Evolutionary conservation across 179 eudicot species (phyloP).

Genomic region (Heliamphora pulchella): DNA sequence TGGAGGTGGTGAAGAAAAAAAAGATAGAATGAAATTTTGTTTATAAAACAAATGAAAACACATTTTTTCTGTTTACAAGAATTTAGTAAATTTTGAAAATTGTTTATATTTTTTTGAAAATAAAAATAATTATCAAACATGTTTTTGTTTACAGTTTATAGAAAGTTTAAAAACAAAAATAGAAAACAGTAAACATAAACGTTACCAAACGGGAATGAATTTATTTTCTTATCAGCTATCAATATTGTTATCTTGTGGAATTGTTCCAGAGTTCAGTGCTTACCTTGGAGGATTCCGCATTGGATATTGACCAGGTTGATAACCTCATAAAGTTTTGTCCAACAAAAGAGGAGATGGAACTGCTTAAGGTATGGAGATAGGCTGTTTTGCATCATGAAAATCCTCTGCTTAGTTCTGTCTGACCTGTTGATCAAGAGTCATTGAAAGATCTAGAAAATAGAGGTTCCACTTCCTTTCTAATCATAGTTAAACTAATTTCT

Average conservation of each 20-base stretch:
- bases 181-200: too few relatives aligned
- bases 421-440: background rate
- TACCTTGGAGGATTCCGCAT: slow-evolving; percentile 73
- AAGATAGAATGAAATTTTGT: too few relatives aligned
- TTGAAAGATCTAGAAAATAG: background rate
- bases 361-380: slow-evolving; percentile 46
- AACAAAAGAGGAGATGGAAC: slow-evolving; percentile 86
- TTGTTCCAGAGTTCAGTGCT: slow-evolving; percentile 58
- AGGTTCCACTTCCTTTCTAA: background rate
- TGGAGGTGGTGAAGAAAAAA: too few relatives aligned
- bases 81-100: too few relatives aligned
- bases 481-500: slow-evolving; percentile 2
- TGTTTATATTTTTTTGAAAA: too few relatives aligned
- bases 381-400: background rate
- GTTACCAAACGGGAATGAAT: too few relatives aligned
- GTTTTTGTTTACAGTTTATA: too few relatives aligned
- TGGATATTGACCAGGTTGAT: slow-evolving; percentile 77
- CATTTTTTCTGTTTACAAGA: too few relatives aligned
- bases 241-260: slow-evolving; percentile 8
- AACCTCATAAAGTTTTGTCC: slow-evolving; percentile 85
- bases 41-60: too few relatives aligned
- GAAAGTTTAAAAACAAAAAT: too few relatives aligned
- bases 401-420: background rate
- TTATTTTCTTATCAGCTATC: background rate
- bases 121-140: too few relatives aligned